Evolutionary conservation across 164 flowering plant species (phyloP).

Genomic region (Annona cherimola): DNA sequence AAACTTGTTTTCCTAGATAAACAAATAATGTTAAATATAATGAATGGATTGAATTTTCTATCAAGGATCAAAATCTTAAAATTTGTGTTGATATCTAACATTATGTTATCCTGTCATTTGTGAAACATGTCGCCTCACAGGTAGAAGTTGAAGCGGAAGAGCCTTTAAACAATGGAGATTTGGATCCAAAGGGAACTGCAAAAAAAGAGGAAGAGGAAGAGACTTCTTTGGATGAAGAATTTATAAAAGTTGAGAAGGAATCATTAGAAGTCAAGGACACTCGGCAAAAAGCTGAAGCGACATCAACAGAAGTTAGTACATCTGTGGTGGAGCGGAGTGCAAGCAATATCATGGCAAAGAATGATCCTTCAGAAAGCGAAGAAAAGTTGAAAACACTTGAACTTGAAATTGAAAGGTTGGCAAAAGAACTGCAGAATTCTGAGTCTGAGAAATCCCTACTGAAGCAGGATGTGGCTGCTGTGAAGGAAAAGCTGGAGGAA

Average conservation of each 20-base stretch:
- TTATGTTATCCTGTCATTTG: too few relatives aligned
- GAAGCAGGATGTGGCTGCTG: conserved; percentile 40
- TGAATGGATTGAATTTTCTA: too few relatives aligned
- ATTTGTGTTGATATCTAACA: too few relatives aligned
- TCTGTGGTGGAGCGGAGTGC: conserved; percentile 28
- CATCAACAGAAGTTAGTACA: conserved; percentile 21
- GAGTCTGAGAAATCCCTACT: conserved; percentile 53
- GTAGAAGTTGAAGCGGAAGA: conserved; percentile 13
- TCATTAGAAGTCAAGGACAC: conserved; percentile 38
- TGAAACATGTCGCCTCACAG: conserved; percentile 7
- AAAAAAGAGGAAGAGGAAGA: conserved; percentile 61
- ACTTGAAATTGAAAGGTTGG: conserved; percentile 55
- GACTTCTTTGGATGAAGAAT: conserved; percentile 62
- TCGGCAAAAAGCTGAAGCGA: conserved; percentile 17
- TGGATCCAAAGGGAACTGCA: conserved; percentile 6
- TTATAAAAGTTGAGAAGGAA: conserved; percentile 93
- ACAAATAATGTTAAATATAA: too few relatives aligned
- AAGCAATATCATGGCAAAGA: conserved; percentile 25
- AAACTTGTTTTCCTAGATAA: too few relatives aligned
- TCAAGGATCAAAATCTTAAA: too few relatives aligned
- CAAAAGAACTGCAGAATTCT: conserved; percentile 42
- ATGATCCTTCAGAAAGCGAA: conserved; percentile 51
- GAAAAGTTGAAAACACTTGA: conserved; percentile 69
- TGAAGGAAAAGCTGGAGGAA: conserved; percentile 50
- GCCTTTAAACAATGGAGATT: conserved; percentile 15